phyloP scores from a whole-genome alignment of 805 yeast species.

The Wickerhamomyces bisporus region DNA sequence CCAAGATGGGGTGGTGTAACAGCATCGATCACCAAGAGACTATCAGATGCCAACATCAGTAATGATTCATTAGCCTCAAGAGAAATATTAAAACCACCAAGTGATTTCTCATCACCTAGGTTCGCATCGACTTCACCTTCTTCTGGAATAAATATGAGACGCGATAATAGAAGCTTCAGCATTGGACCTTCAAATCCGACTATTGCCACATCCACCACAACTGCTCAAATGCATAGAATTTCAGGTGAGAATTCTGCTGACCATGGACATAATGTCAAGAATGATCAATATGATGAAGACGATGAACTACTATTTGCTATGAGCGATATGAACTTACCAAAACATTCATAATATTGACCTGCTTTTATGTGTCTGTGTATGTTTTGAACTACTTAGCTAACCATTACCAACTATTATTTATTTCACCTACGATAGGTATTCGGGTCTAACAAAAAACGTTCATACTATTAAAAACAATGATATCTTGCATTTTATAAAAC shows the following conservation, averaged over 20 bases:
- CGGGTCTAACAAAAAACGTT: too few relatives aligned
- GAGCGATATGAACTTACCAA: conserved; percentile 64
- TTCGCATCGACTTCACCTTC: too few relatives aligned
- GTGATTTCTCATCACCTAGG: conserved; percentile 14
- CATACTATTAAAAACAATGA: too few relatives aligned
- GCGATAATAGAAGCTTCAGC: conserved; percentile 10
- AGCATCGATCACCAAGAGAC: conserved; percentile 26
- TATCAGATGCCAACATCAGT: conserved; percentile 23
- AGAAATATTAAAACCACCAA: conserved; percentile 8
- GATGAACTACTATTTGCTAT: conserved; percentile 64
- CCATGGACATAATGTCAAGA: not conserved
- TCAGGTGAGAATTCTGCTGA: conserved; percentile 1
- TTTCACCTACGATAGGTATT: too few relatives aligned
- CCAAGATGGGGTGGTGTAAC: conserved; percentile 26
- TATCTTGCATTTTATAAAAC: too few relatives aligned
- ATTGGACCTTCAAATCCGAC: conserved; percentile 29
- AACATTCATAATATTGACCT: conserved; percentile 1
- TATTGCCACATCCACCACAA: conserved; percentile 26
- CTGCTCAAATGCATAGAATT: conserved; percentile 25
- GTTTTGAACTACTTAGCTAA: too few relatives aligned
- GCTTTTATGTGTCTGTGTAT: too few relatives aligned
- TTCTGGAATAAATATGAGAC: conserved; percentile 11
- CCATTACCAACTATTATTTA: too few relatives aligned
- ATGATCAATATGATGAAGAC: conserved; percentile 44
- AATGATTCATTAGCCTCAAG: conserved; percentile 16